Conservation (phyloP, 1,139 yeast species). For the Pichia sp. region DNA sequence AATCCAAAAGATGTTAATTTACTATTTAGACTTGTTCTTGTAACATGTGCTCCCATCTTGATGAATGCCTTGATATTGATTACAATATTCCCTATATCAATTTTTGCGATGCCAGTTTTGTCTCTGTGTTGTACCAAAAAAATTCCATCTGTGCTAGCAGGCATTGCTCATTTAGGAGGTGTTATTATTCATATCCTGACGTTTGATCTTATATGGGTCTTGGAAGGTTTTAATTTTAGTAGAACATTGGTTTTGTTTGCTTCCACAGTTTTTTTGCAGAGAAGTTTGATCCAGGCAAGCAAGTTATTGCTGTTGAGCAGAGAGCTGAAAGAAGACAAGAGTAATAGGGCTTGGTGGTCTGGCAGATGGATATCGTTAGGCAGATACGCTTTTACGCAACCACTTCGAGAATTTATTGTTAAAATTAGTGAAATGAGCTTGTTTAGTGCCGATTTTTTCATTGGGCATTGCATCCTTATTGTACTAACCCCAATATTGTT, state of each 20-base stretch:
- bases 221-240: slow-evolving; percentile 57
- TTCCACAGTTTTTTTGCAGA: slow-evolving; percentile 48
- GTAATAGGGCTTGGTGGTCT: slow-evolving; percentile 81
- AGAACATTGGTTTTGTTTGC: slow-evolving; percentile 51
- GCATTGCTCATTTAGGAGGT: slow-evolving; percentile 41
- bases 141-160: slow-evolving; percentile 34
- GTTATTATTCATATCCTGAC: slow-evolving; percentile 44
- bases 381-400: slow-evolving; percentile 52
- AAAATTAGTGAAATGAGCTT: slow-evolving; percentile 60
- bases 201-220: slow-evolving; percentile 53
- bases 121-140: slow-evolving; percentile 27
- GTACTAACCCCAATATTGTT: slow-evolving; percentile 54
- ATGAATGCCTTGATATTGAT: slow-evolving; percentile 37
- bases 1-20: slow-evolving; percentile 44
- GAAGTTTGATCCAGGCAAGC: slow-evolving; percentile 39
- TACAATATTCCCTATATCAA: slow-evolving; percentile 38
- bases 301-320: slow-evolving; percentile 44
- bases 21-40: slow-evolving; percentile 40
- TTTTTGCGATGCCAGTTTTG: slow-evolving; percentile 38
- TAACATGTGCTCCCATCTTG: slow-evolving; percentile 46
- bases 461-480: slow-evolving; percentile 58
- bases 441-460: slow-evolving; percentile 63
- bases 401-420: slow-evolving; percentile 58
- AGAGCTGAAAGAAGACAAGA: slow-evolving; percentile 47
- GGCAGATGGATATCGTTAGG: slow-evolving; percentile 65